phyloP scores from a whole-genome alignment of 1,139 yeast genomes.

The Pneumocystis murina region DNA sequence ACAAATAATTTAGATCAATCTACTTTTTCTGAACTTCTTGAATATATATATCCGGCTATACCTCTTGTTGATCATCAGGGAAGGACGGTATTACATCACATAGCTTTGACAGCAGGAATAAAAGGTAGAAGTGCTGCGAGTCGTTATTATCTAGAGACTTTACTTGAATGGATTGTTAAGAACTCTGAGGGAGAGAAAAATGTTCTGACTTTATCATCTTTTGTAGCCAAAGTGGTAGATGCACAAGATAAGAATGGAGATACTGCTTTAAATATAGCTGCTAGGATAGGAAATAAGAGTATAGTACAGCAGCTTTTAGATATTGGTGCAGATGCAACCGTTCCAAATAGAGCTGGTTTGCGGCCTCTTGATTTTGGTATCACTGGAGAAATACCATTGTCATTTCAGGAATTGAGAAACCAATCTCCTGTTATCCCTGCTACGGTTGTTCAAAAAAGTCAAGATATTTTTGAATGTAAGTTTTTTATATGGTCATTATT shows the following conservation, averaged over 20 bases:
- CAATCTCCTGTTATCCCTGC: conserved; percentile 7
- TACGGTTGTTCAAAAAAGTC: conserved; percentile 25
- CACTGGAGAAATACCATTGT: conserved; percentile 5
- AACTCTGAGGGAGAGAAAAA: conserved; percentile 23
- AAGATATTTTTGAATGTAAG: conserved; percentile 26
- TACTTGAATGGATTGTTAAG: conserved; percentile 67
- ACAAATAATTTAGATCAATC: conserved; percentile 70
- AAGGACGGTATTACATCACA: conserved; percentile 84
- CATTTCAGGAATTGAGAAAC: conserved; percentile 11
- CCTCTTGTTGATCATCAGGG: conserved; percentile 59
- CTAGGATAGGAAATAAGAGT: conserved; percentile 69
- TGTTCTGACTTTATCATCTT: conserved; percentile 33
- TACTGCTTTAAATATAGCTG: conserved; percentile 76
- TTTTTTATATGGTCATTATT: not conserved
- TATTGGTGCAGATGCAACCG: conserved; percentile 68
- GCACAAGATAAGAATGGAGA: conserved; percentile 76
- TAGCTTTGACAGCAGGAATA: conserved; percentile 63
- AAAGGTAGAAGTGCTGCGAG: conserved; percentile 55
- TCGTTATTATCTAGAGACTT: conserved; percentile 59
- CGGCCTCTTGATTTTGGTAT: conserved; percentile 78
- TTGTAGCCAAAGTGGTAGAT: conserved; percentile 54
- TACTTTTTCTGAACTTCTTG: conserved; percentile 58
- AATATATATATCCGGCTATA: conserved; percentile 61
- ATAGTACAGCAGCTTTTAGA: conserved; percentile 68
- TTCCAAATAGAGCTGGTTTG: conserved; percentile 71